A percentile compares a stretch with the other conserved stretches of the same genome.
Conservation (phyloP, 2,329 filamentous ascomycete genomes). For the Plectosphaerella plurivora region DNA sequence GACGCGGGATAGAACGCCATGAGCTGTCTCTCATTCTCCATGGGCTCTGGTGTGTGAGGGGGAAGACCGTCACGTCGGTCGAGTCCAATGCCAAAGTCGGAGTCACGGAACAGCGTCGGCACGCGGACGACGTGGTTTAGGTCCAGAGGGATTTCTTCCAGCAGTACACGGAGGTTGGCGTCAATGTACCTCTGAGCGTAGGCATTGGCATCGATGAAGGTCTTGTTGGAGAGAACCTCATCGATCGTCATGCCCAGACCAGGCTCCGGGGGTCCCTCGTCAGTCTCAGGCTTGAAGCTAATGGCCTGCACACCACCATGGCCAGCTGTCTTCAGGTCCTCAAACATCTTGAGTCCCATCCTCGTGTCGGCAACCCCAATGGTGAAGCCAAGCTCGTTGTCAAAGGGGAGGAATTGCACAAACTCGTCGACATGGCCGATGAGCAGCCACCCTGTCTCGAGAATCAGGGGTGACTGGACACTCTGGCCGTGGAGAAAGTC, state of each 20-base stretch:
- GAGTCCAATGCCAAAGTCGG: not conserved
- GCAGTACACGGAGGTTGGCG: conserved; percentile 3
- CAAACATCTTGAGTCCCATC: conserved; percentile 18
- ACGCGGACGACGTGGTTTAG: conserved; percentile 17
- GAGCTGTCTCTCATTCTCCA: conserved; percentile 5
- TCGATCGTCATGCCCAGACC: conserved; percentile 8
- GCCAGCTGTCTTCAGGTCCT: conserved; percentile 14
- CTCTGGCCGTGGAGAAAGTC: conserved; percentile 26
- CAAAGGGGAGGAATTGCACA: conserved; percentile 23
- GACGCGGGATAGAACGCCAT: conserved; percentile 13
- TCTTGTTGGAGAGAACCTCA: conserved; percentile 7
- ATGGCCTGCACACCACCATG: conserved; percentile 13
- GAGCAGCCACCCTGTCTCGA: conserved; percentile 26
- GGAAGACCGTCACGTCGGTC: conserved; percentile 1
- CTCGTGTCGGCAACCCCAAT: conserved; percentile 16
- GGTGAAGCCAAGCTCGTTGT: conserved; percentile 14
- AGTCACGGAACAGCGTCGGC: conserved; percentile 13
- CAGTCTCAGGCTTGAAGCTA: not conserved
- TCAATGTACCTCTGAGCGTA: conserved; percentile 11
- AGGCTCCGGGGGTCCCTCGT: not conserved
- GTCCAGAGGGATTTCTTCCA: conserved; percentile 12
- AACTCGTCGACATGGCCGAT: conserved; percentile 28
- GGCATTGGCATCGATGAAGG: conserved; percentile 5
- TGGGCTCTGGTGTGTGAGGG: not conserved
- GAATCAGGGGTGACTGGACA: conserved; percentile 25